Conservation (phyloP, 2,329 filamentous ascomycete species). For the Tricladium varicosporioides region DNA sequence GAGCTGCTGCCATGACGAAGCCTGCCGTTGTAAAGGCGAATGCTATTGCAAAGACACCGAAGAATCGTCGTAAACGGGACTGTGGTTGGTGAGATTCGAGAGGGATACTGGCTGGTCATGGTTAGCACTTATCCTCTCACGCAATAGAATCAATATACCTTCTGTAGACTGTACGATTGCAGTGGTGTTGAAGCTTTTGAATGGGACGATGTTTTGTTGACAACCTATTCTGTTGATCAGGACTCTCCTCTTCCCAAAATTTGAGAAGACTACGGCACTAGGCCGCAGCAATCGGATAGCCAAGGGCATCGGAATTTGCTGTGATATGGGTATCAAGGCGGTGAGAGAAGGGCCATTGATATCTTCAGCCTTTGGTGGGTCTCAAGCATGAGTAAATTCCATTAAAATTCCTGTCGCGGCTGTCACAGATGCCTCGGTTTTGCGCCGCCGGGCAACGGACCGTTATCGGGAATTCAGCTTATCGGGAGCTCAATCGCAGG, state of each 20-base stretch:
- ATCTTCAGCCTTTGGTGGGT: neutral
- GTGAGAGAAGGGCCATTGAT: neutral
- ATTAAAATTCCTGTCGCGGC: neutral
- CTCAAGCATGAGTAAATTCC: neutral
- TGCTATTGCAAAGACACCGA: slow-evolving; percentile 46
- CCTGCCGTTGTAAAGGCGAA: slow-evolving; percentile 49
- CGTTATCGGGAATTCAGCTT: neutral
- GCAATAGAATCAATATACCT: neutral
- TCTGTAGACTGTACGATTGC: slow-evolving; percentile 1
- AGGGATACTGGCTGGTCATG: slow-evolving; percentile 8
- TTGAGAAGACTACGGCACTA: slow-evolving; percentile 5
- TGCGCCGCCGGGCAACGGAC: neutral
- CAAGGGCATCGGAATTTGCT: slow-evolving; percentile 9
- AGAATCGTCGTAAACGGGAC: slow-evolving; percentile 43
- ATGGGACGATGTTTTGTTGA: slow-evolving; percentile 2
- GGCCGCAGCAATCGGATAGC: slow-evolving; percentile 7
- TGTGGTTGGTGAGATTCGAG: slow-evolving; percentile 25
- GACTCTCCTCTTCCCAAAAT: neutral
- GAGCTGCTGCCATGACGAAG: slow-evolving; percentile 55
- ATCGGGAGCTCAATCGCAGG: neutral
- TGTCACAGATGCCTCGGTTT: neutral
- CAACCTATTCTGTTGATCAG: neutral
- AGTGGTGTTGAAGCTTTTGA: slow-evolving; percentile 13
- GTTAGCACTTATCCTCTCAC: neutral
- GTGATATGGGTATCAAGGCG: neutral